Percentiles rank a stretch among this genome's conserved stretches.
Evolutionary conservation across 2,329 filamentous ascomycete species (phyloP).

Genomic region (Calonectria pseudoreteaudii): DNA sequence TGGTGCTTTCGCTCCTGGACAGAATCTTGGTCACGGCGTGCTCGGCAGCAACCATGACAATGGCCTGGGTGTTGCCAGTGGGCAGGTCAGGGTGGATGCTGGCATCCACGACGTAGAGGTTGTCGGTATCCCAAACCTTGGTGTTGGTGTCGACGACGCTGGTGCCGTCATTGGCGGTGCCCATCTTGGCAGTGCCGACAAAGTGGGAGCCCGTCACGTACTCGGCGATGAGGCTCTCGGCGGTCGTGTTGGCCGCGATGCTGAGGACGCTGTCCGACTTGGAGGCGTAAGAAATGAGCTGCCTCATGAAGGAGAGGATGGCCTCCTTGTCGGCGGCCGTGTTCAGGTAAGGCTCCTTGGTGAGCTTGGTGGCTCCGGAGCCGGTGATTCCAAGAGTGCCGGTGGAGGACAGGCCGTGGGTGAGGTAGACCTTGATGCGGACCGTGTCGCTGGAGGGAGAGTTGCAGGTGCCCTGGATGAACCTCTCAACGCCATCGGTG

Average conservation of each 20-base stretch:
- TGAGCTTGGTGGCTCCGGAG: conserved; percentile 55
- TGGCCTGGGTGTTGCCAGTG: conserved; percentile 75
- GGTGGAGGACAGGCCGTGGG: conserved; percentile 60
- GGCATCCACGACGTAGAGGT: conserved; percentile 76
- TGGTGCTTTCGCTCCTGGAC: not conserved
- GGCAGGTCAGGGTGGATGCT: conserved; percentile 77
- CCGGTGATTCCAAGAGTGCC: conserved; percentile 56
- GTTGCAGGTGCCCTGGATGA: conserved; percentile 60
- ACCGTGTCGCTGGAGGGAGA: conserved; percentile 55
- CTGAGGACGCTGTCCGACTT: conserved; percentile 68
- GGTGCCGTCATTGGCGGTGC: conserved; percentile 63
- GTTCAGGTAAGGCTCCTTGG: conserved; percentile 50
- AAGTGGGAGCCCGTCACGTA: conserved; percentile 64
- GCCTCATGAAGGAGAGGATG: conserved; percentile 62
- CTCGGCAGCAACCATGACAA: conserved; percentile 74
- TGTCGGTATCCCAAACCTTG: conserved; percentile 75
- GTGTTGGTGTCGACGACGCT: conserved; percentile 73
- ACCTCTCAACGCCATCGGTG: conserved; percentile 52
- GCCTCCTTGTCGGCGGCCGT: conserved; percentile 52
- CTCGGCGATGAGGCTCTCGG: conserved; percentile 67
- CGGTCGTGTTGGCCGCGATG: conserved; percentile 58
- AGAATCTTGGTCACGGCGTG: conserved; percentile 57
- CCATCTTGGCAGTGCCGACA: conserved; percentile 72
- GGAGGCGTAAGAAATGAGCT: conserved; percentile 74
- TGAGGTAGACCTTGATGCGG: conserved; percentile 62